Evolutionary conservation across 768 basidiomycete genomes (phyloP).

Genomic region (Tricholomella constricta): DNA sequence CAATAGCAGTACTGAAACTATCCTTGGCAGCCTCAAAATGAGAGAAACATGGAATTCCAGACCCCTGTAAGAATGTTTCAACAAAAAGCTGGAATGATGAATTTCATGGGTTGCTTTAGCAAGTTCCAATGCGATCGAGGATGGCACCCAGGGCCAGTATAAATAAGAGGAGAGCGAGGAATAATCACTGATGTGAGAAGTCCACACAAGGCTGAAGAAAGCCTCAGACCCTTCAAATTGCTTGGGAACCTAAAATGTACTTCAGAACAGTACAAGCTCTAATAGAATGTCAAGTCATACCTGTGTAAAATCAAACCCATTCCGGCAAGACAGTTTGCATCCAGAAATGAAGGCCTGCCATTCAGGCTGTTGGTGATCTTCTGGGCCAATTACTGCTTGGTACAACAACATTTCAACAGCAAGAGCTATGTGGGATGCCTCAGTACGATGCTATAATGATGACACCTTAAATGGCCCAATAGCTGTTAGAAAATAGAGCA

Average conservation of each 20-base stretch:
- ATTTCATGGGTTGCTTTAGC: neutral
- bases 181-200: conserved; percentile 3
- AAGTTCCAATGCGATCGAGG: neutral
- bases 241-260: neutral
- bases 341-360: conserved; percentile 5
- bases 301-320: conserved; percentile 8
- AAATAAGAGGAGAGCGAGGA: neutral
- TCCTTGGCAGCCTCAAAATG: neutral
- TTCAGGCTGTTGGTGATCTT: conserved; percentile 1
- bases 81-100: neutral
- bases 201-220: conserved; percentile 6
- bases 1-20: neutral
- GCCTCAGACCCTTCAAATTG: conserved; percentile 4
- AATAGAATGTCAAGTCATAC: neutral
- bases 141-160: neutral
- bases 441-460: neutral
- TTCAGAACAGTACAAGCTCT: no score
- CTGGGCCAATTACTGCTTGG: conserved; percentile 4
- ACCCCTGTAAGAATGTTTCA: neutral
- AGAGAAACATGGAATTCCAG: neutral
- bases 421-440: conserved; percentile 1
- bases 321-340: conserved; percentile 5
- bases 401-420: conserved; percentile 8
- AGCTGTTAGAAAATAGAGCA: neutral
- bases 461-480: conserved; percentile 1